phyloP scores from a whole-genome alignment of 1,284 basidiomycete genomes.

The Fomitiporia mediterranea region DNA sequence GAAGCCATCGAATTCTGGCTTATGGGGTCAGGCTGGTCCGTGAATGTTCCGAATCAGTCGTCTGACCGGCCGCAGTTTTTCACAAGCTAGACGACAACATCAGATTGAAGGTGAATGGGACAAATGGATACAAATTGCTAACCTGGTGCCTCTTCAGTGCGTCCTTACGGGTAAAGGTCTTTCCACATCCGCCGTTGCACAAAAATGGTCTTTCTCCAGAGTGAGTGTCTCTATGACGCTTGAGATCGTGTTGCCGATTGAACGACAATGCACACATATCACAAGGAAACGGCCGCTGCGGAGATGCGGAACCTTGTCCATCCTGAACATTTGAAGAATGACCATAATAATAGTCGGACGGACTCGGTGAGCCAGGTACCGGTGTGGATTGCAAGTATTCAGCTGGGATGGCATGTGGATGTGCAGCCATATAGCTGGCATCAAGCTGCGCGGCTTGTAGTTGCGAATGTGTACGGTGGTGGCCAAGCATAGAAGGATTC shows the following conservation, averaged over 20 bases:
- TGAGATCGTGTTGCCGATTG: conserved; percentile 76
- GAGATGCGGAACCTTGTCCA: conserved; percentile 58
- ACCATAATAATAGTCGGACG: conserved; percentile 12
- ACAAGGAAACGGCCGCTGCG: conserved; percentile 67
- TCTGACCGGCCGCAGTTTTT: conserved; percentile 72
- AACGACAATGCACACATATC: conserved; percentile 78
- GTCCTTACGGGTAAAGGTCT: conserved; percentile 80
- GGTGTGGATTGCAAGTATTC: conserved; percentile 7
- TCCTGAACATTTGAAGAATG: conserved; percentile 8
- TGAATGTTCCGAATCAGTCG: conserved; percentile 28
- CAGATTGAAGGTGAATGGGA: conserved; percentile 19
- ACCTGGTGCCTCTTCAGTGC: conserved; percentile 79
- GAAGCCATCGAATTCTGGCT: not conserved
- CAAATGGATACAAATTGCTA: conserved; percentile 23
- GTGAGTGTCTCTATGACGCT: conserved; percentile 76
- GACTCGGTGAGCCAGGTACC: conserved; percentile 6
- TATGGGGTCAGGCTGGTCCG: conserved; percentile 33
- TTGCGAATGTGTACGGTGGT: conserved; percentile 8
- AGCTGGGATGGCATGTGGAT: conserved; percentile 2
- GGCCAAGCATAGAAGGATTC: conserved; percentile 8
- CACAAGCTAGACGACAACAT: conserved; percentile 49
- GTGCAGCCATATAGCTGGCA: not conserved
- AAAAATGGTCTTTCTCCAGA: conserved; percentile 76
- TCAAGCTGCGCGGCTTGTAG: conserved; percentile 4
- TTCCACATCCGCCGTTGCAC: conserved; percentile 76